Evolutionary conservation across 164 flowering plant species (phyloP), one percentile per base, ranked within the genome.

Genomic region (Sedum album): DNA sequence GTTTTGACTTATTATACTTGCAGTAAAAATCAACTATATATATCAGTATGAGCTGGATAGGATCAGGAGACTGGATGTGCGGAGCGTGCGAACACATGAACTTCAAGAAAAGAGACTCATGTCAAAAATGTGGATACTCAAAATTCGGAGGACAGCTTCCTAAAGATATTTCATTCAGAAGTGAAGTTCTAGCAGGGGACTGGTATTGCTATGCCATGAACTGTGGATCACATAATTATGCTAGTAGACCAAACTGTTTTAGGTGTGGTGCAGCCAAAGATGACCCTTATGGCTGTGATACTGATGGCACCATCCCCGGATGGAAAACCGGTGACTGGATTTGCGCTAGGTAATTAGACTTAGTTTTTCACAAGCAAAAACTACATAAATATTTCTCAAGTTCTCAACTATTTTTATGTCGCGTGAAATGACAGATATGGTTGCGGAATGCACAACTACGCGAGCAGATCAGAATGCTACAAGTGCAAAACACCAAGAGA

Each of bases 291-390:
- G 30, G 31, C 66, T 63, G 69, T 41, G 81, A 78, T 20, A 55
- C 60, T 23, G 89, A 21, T n/a, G n/a, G n/a, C n/a, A n/a, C n/a
- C n/a, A n/a, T n/a, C n/a, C n/a, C n/a, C n/a, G n/a, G n/a, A n/a
- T 87, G 89, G 89, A 87, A 87, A 76, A 66, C 80, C 23, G 91
- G 91, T 8, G 91, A 87, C 69, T 87, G 91, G 91, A 73, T 83
- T 66, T 87, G 91, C 74, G 48, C 69, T 11, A 81, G 91, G 89
- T 83, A 33, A 68, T 44, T 25, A 25, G 31, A 39, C 8, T 39
- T 38, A 38, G 20, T 1, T 48, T 25, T 55, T 55, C 25, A 9
- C 60, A 55, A 51, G 21, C 57, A n/a, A 6, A n/a, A 8, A n/a
- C 10, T n/a, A 51, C 26, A 23, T 51, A n/a, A 18, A 14, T 46